phyloP scores from a whole-genome alignment of 31 red algal species.

The Bonnemaisonia californica region DNA sequence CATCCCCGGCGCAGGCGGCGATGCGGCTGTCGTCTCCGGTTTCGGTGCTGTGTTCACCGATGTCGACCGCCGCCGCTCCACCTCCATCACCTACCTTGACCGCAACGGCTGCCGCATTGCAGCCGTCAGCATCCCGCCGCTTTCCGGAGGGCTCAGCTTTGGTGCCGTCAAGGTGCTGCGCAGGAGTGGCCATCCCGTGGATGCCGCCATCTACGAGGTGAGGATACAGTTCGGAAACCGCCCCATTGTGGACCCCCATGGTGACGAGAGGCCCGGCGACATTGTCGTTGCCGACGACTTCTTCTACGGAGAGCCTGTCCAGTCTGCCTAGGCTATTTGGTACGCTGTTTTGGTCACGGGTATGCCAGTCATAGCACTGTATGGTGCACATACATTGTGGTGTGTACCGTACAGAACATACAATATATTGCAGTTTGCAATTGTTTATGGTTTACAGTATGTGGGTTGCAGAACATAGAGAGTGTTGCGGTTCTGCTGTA shows the following conservation, averaged over 20 bases:
- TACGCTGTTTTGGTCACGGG: too few species aligned
- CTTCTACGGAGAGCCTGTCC: constrained; percentile 61
- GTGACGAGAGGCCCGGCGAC: constrained; percentile 9
- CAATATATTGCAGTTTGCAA: too few species aligned
- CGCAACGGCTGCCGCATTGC: constrained; percentile 11
- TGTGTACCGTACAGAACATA: too few species aligned
- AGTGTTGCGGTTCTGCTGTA: too few species aligned
- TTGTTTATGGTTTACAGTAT: too few species aligned
- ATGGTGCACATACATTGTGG: too few species aligned
- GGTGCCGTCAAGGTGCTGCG: constrained; percentile 12
- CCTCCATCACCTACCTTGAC: constrained; percentile 35
- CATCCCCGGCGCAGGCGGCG: constrained; percentile 20
- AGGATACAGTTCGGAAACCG: constrained; percentile 20
- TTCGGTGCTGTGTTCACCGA: constrained; percentile 56
- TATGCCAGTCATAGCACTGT: too few species aligned
- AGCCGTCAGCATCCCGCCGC: constrained; percentile 20
- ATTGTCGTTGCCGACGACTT: constrained; percentile 57
- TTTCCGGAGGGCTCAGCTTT: constrained; percentile 15
- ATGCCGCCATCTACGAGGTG: constrained; percentile 8
- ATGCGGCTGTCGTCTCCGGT: constrained; percentile 14
- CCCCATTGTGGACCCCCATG: not conserved
- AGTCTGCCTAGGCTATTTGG: too few species aligned
- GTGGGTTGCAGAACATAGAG: too few species aligned
- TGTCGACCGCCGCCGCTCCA: constrained; percentile 34
- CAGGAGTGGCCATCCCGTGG: not conserved